Evolutionary conservation across 768 basidiomycete species (phyloP).

Genomic region (Suillus fuscotomentosus): DNA sequence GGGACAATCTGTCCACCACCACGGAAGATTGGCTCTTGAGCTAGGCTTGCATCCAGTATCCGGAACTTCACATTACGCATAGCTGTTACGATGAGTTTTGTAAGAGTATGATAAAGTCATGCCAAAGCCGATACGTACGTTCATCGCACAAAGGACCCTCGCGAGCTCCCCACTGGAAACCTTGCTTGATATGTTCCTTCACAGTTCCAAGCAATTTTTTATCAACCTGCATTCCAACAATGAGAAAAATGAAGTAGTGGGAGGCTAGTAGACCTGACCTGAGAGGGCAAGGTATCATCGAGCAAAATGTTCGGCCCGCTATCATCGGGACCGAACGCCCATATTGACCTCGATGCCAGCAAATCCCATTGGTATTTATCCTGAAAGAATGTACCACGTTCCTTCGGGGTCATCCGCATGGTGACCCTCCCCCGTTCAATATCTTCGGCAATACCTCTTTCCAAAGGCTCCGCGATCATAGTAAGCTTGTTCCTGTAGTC

Average conservation of each 20-base stretch:
- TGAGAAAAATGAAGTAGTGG: slow-evolving; percentile 1
- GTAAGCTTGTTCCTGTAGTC: slow-evolving; percentile 87
- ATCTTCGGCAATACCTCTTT: slow-evolving; percentile 94
- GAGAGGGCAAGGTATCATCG: slow-evolving; percentile 94
- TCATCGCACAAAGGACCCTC: slow-evolving; percentile 99
- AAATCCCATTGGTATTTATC: slow-evolving; percentile 98
- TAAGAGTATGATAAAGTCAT: not conserved
- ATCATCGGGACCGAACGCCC: slow-evolving; percentile 99
- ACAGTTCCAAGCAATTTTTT: slow-evolving; percentile 88
- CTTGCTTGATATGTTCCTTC: slow-evolving; percentile 96
- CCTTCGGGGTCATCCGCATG: slow-evolving; percentile 94
- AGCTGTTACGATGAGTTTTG: slow-evolving; percentile 45
- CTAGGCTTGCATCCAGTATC: slow-evolving; percentile 86
- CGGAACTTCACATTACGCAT: slow-evolving; percentile 99
- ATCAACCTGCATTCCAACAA: slow-evolving; percentile 59
- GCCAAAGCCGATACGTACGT: slow-evolving; percentile 60
- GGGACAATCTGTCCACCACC: slow-evolving; percentile 99
- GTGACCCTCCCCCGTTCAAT: slow-evolving; percentile 91
- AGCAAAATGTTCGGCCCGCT: slow-evolving; percentile 90
- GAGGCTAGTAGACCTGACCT: slow-evolving; percentile 44
- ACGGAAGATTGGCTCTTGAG: slow-evolving; percentile 95
- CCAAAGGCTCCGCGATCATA: slow-evolving; percentile 98
- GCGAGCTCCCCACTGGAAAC: slow-evolving; percentile 98
- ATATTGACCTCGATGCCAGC: slow-evolving; percentile 95
- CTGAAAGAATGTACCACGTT: slow-evolving; percentile 94